These are phyloP conservation scores for Sclerotinia minor DNA, from an alignment of 2,329 filamentous ascomycete genomes.

Conservation along the genomic window DNA sequence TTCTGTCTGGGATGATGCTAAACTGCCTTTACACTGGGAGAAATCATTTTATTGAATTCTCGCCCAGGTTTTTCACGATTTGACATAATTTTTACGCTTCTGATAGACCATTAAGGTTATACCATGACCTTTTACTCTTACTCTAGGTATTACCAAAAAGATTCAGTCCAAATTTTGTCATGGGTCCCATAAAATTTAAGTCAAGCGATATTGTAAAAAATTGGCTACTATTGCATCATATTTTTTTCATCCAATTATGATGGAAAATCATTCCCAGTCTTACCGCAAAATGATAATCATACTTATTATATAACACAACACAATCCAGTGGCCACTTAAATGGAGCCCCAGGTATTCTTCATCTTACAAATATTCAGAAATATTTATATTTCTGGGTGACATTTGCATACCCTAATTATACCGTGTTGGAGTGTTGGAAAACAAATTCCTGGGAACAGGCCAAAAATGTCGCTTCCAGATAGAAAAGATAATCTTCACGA, in stretches of 20 bases:
- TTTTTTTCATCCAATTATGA: slow-evolving; percentile 11
- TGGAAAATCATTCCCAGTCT: slow-evolving; percentile 1
- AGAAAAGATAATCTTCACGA: not conserved
- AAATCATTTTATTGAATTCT: not conserved
- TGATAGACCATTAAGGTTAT: not conserved
- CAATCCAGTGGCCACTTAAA: not conserved
- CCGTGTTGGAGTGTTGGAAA: not conserved
- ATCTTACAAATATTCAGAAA: not conserved
- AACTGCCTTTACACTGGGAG: not conserved
- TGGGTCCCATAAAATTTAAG: not conserved
- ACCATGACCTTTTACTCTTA: not conserved
- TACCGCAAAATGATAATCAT: not conserved
- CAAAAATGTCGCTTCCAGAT: slow-evolving; percentile 1
- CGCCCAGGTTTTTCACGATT: not conserved
- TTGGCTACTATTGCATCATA: slow-evolving; percentile 24
- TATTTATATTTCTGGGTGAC: not conserved
- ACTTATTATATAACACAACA: slow-evolving; percentile 1
- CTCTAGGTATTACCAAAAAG: not conserved
- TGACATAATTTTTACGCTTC: not conserved
- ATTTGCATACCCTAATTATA: not conserved
- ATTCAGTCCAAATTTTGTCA: slow-evolving; percentile 7
- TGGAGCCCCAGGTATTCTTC: not conserved
- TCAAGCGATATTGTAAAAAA: slow-evolving; percentile 15
- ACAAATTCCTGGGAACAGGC: not conserved
- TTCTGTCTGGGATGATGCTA: not conserved